Conservation (phyloP, 2,329 filamentous ascomycete species). For the Ceratocystis albifundus region DNA sequence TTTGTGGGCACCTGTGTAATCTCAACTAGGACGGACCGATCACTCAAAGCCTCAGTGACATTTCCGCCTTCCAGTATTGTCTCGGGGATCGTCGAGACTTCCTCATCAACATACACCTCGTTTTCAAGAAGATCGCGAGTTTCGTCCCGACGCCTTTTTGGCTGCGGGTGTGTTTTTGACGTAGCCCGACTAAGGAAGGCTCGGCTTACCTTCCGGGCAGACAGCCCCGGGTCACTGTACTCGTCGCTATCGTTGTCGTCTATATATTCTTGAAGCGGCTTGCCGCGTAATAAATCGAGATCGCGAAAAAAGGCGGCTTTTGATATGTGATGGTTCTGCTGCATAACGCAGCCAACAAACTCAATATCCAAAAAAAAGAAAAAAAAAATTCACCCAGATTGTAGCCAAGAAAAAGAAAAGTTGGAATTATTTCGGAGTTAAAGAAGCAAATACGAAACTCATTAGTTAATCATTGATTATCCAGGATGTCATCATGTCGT, state of each 20-base stretch:
- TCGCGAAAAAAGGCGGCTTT: conserved; percentile 9
- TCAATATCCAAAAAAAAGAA: background rate
- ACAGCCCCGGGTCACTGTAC: conserved; percentile 6
- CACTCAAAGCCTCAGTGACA: background rate
- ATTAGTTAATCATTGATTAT: background rate
- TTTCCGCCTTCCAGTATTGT: background rate
- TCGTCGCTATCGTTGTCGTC: conserved; percentile 10
- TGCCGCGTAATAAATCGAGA: background rate
- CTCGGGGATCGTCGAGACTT: background rate
- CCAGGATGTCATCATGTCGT: background rate
- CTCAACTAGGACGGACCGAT: background rate
- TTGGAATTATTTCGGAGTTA: background rate
- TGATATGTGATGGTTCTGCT: background rate
- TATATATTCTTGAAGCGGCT: background rate
- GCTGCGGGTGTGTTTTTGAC: background rate
- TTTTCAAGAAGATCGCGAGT: background rate
- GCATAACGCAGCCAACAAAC: background rate
- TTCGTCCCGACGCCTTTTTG: background rate
- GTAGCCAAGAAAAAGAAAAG: background rate
- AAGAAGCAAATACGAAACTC: background rate
- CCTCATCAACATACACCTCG: background rate
- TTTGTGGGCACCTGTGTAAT: background rate
- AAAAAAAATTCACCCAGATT: background rate
- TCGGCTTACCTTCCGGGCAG: background rate
- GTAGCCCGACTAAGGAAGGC: conserved; percentile 1